These are phyloP conservation scores for Flaveria brownii DNA, from an alignment of 129 eudicot genomes.

Conservation along the genomic window DNA sequence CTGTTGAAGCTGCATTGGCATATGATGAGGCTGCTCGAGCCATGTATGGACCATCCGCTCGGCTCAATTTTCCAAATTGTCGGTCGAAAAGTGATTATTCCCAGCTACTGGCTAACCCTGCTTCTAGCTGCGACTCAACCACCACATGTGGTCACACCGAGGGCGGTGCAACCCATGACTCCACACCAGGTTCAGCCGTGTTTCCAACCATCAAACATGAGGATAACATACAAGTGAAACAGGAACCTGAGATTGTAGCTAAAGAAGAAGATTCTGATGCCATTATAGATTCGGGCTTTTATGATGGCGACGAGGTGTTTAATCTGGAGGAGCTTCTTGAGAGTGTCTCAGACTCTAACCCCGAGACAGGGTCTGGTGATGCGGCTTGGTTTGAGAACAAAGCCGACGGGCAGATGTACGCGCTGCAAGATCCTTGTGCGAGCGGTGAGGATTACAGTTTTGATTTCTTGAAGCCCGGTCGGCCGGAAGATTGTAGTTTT, in stretches of 20 bases:
- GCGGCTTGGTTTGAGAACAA: background rate
- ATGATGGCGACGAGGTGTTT: slow-evolving; percentile 55
- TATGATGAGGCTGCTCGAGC: slow-evolving; percentile 90
- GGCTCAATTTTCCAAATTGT: slow-evolving; percentile 55
- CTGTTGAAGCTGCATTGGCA: slow-evolving; percentile 74
- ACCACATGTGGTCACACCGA: slow-evolving; percentile 39
- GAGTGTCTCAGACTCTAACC: background rate
- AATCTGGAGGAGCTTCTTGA: slow-evolving; percentile 63
- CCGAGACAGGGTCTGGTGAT: background rate
- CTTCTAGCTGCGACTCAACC: slow-evolving; percentile 45
- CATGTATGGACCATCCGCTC: slow-evolving; percentile 77
- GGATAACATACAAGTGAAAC: background rate
- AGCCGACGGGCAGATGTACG: background rate
- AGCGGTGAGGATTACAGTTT: slow-evolving; percentile 29
- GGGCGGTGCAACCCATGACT: slow-evolving; percentile 30
- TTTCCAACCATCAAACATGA: background rate
- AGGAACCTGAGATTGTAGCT: background rate
- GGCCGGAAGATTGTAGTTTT: slow-evolving; percentile 53
- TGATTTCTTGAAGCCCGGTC: slow-evolving; percentile 59
- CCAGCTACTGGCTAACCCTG: slow-evolving; percentile 1
- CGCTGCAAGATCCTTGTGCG: slow-evolving; percentile 19
- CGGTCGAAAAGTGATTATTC: slow-evolving; percentile 13
- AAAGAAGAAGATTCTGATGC: slow-evolving; percentile 20
- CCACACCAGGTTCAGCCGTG: background rate
- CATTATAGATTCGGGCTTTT: slow-evolving; percentile 4